Percentiles rank a stretch among this genome's conserved stretches.
Evolutionary conservation across 2,329 filamentous ascomycete genomes (phyloP).

Genomic region (Fusarium vanettenii): DNA sequence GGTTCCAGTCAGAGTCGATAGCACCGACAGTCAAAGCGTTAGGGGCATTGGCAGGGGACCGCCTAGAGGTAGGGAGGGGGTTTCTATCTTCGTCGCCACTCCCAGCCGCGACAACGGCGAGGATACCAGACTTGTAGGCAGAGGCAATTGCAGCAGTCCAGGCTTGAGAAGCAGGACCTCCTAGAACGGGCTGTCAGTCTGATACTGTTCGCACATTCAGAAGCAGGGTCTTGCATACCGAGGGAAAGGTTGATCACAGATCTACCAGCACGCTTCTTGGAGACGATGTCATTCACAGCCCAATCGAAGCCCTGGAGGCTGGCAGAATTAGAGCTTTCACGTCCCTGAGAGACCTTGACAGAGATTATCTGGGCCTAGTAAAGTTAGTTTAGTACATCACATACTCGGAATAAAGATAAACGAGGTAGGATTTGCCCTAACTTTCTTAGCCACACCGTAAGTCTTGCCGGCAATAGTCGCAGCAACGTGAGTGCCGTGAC

Average conservation of each 20-base stretch:
- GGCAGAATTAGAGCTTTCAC: conserved; percentile 28
- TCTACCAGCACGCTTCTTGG: conserved; percentile 39
- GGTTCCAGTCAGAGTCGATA: conserved; percentile 46
- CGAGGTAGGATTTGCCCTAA: background rate
- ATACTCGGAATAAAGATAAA: background rate
- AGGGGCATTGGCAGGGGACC: conserved; percentile 40
- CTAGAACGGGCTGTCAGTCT: background rate
- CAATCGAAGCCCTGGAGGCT: conserved; percentile 50
- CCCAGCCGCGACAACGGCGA: conserved; percentile 54
- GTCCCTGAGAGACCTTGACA: conserved; percentile 54
- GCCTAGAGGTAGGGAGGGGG: conserved; percentile 8
- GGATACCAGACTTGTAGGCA: conserved; percentile 39
- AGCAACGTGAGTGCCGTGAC: conserved; percentile 24
- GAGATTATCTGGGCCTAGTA: conserved; percentile 52
- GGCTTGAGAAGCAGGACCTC: conserved; percentile 18
- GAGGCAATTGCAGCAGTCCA: conserved; percentile 34
- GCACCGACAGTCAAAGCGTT: conserved; percentile 45
- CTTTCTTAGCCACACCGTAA: conserved; percentile 50
- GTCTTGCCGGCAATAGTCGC: conserved; percentile 29
- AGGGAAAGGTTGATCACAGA: conserved; percentile 61
- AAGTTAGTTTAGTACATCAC: background rate
- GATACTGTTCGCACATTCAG: background rate
- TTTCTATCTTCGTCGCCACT: conserved; percentile 25
- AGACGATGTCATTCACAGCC: conserved; percentile 50
- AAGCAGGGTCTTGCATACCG: conserved; percentile 1